phyloP scores from a whole-genome alignment of 2,329 filamentous ascomycete genomes.

The Capronia americana region DNA sequence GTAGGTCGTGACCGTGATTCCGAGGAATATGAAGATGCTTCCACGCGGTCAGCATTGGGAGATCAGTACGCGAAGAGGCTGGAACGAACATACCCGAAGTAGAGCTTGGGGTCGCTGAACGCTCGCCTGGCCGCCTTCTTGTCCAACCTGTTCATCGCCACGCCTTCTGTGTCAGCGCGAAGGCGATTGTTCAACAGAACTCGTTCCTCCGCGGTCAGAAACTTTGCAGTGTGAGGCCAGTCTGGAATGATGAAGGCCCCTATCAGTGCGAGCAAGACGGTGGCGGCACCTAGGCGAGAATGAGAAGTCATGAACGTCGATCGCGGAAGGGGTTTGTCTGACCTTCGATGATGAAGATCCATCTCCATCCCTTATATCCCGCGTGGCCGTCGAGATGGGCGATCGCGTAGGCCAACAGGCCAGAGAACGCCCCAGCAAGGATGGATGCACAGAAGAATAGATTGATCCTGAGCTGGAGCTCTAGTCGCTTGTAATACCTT shows the following conservation, averaged over 20 bases:
- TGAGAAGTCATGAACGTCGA: too few species aligned
- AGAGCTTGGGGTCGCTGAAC: conserved; percentile 45
- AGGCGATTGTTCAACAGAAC: conserved; percentile 47
- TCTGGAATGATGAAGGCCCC: conserved; percentile 43
- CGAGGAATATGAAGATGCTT: conserved; percentile 42
- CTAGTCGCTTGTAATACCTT: conserved; percentile 47
- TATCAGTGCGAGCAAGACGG: conserved; percentile 38
- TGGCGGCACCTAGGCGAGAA: conserved; percentile 33
- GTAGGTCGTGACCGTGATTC: conserved; percentile 44
- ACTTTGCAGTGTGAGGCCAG: conserved; percentile 43
- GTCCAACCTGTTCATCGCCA: conserved; percentile 41
- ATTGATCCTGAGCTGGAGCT: conserved; percentile 48
- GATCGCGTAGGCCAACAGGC: conserved; percentile 60
- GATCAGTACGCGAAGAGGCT: too few species aligned
- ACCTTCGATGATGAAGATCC: conserved; percentile 50
- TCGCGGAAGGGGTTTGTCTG: not conserved
- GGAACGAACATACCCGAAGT: conserved; percentile 39
- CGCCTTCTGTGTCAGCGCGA: conserved; percentile 37
- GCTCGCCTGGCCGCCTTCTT: conserved; percentile 39
- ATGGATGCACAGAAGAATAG: conserved; percentile 45
- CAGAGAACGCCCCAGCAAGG: conserved; percentile 50
- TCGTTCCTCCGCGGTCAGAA: conserved; percentile 41
- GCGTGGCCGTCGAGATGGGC: conserved; percentile 56
- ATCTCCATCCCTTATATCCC: conserved; percentile 40
- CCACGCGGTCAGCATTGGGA: conserved; percentile 24